Conservation (phyloP, 495 filamentous ascomycete genomes). For the Lasiosphaeriaceae sp. region DNA sequence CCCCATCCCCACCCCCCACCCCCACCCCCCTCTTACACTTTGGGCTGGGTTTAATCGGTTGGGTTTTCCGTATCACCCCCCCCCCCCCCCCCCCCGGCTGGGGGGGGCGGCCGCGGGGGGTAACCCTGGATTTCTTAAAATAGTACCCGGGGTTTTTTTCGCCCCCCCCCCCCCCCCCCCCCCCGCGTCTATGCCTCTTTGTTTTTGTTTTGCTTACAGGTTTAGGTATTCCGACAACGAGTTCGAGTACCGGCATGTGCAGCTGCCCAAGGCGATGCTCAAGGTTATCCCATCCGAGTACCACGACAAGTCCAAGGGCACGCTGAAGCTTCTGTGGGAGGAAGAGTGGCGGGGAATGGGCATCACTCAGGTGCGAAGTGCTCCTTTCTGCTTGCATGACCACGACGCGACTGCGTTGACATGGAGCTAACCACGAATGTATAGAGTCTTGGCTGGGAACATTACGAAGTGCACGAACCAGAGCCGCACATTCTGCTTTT, state of each 20-base stretch:
- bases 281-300: constrained; percentile 96
- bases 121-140: too few species aligned
- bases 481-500: constrained; percentile 97
- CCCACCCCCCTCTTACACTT: too few species aligned
- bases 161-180: too few species aligned
- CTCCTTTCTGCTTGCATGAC: not conserved
- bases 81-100: too few species aligned
- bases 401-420: not conserved
- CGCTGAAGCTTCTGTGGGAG: constrained; percentile 94
- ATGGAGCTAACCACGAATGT: not conserved
- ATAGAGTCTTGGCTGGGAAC: constrained; percentile 96
- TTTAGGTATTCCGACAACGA: constrained; percentile 80
- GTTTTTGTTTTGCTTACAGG: not conserved
- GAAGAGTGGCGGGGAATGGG: constrained; percentile 96
- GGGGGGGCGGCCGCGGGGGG: too few species aligned
- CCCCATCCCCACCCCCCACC: too few species aligned
- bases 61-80: too few species aligned
- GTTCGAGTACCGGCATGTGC: constrained; percentile 93
- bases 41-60: too few species aligned
- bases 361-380: constrained; percentile 76
- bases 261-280: constrained; percentile 95
- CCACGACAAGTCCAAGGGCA: constrained; percentile 84
- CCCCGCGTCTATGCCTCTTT: not conserved
- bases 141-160: too few species aligned
- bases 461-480: constrained; percentile 98